These are phyloP conservation scores for Curvularia sp. DNA, from an alignment of 2,329 filamentous ascomycete genomes.

Conservation along the genomic window DNA sequence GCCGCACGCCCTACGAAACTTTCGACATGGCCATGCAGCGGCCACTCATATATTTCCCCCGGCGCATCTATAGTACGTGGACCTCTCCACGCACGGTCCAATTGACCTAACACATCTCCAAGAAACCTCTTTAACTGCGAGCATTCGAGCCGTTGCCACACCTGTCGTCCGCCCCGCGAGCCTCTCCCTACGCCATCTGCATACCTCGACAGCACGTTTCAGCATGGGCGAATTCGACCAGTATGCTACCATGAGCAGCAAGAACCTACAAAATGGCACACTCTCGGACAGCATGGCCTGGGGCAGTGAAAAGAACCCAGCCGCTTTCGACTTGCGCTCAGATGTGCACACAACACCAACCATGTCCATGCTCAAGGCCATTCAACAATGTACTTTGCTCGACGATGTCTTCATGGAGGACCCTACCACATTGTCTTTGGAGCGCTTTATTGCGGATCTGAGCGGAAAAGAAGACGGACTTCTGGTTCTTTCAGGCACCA, in stretches of 20 bases:
- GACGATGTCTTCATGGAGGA: slow-evolving; percentile 89
- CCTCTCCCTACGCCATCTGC: slow-evolving; percentile 19
- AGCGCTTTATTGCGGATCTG: slow-evolving; percentile 74
- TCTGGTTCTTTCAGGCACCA: slow-evolving; percentile 87
- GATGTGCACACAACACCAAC: slow-evolving; percentile 50
- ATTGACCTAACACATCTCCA: slow-evolving; percentile 40
- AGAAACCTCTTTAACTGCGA: slow-evolving; percentile 24
- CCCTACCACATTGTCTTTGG: slow-evolving; percentile 75
- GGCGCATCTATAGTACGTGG: slow-evolving; percentile 43
- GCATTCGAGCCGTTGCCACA: slow-evolving; percentile 14
- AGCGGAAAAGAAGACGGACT: slow-evolving; percentile 78
- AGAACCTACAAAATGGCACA: slow-evolving; percentile 27
- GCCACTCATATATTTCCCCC: slow-evolving; percentile 25
- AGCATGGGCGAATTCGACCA: slow-evolving; percentile 43
- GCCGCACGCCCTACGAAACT: slow-evolving; percentile 19
- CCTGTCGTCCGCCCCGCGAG: slow-evolving; percentile 18
- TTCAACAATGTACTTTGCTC: slow-evolving; percentile 74
- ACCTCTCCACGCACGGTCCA: slow-evolving; percentile 26
- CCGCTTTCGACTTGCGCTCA: slow-evolving; percentile 64
- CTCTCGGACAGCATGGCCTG: slow-evolving; percentile 29
- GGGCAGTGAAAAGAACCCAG: slow-evolving; percentile 56
- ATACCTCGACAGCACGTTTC: slow-evolving; percentile 24
- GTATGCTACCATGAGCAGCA: slow-evolving; percentile 41
- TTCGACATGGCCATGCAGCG: slow-evolving; percentile 34
- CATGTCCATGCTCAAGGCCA: slow-evolving; percentile 79